phyloP scores from a whole-genome alignment of 768 basidiomycete genomes.

The Hericium rajendrae region DNA sequence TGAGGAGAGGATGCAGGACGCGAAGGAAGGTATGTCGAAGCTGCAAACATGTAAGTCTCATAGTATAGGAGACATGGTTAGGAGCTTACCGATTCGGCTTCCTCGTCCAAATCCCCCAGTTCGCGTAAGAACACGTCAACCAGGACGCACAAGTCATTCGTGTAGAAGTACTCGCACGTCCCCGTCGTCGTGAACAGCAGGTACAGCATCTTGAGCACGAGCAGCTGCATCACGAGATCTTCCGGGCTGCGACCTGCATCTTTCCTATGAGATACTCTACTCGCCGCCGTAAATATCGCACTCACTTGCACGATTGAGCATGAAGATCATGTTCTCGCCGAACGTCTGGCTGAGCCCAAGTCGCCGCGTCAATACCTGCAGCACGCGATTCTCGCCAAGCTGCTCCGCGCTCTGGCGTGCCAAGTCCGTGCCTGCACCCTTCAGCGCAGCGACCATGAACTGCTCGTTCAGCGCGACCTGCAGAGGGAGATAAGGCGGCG shows the following conservation, averaged over 20 bases:
- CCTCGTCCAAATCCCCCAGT: conserved; percentile 83
- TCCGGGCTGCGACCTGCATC: conserved; percentile 70
- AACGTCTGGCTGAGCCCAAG: conserved; percentile 87
- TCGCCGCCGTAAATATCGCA: conserved; percentile 5
- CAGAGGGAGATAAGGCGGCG: conserved; percentile 4
- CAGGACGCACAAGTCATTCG: conserved; percentile 91
- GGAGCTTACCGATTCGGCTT: conserved; percentile 68
- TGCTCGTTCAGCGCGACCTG: conserved; percentile 94
- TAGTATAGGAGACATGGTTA: conserved; percentile 21
- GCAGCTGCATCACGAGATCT: conserved; percentile 87
- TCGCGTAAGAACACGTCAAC: conserved; percentile 98
- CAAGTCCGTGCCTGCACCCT: conserved; percentile 7
- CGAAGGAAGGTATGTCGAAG: conserved; percentile 95
- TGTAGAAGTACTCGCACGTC: conserved; percentile 95
- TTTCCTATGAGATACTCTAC: too few species aligned
- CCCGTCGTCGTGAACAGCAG: conserved; percentile 89
- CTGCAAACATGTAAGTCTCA: conserved; percentile 25
- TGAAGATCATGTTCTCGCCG: conserved; percentile 98
- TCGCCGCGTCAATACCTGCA: conserved; percentile 77
- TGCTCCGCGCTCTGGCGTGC: conserved; percentile 17
- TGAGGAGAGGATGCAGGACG: conserved; percentile 89
- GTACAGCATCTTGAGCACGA: conserved; percentile 91
- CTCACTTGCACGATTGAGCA: conserved; percentile 91
- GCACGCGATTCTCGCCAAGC: conserved; percentile 63
- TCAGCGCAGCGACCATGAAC: conserved; percentile 86